A percentile compares a stretch with the other conserved stretches of the same genome.
These are phyloP conservation scores for Emericellopsis terricola DNA, from an alignment of 495 filamentous ascomycete genomes.

Conservation along the genomic window DNA sequence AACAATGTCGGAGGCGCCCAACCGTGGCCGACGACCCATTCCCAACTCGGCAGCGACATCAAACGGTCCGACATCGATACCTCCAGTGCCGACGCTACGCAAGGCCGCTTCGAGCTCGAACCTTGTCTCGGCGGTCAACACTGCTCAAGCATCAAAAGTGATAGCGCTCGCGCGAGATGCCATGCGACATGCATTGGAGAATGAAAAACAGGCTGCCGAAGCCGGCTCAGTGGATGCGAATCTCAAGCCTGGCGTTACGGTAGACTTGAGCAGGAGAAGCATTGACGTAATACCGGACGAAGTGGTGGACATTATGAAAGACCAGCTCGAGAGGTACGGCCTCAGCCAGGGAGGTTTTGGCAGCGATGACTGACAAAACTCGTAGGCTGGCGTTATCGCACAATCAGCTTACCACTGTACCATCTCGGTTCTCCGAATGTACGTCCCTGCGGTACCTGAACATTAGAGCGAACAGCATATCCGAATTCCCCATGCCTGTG, in stretches of 20 bases:
- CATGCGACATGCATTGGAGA: constrained; percentile 50
- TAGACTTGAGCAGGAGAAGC: constrained; percentile 72
- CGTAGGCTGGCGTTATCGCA: constrained; percentile 71
- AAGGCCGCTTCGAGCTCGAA: constrained; percentile 15
- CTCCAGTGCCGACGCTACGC: constrained; percentile 15
- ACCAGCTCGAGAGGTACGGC: constrained; percentile 74
- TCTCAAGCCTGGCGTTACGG: constrained; percentile 62
- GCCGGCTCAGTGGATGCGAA: constrained; percentile 49
- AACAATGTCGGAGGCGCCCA: neutral
- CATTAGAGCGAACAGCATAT: constrained; percentile 69
- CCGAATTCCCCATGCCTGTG: constrained; percentile 75
- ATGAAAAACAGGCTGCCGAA: constrained; percentile 47
- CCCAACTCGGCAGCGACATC: neutral
- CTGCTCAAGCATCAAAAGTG: constrained; percentile 28
- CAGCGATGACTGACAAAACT: constrained; percentile 4
- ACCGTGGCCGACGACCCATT: neutral
- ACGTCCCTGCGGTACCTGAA: constrained; percentile 88
- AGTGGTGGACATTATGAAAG: constrained; percentile 81
- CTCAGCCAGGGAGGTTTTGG: neutral
- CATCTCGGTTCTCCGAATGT: constrained; percentile 68
- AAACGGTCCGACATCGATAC: constrained; percentile 15
- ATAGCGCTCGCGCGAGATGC: constrained; percentile 41
- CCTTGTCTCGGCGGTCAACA: constrained; percentile 19
- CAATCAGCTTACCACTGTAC: constrained; percentile 67
- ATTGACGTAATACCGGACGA: constrained; percentile 71